phyloP scores from a whole-genome alignment of 2,329 filamentous ascomycete species.

The Claviceps sp. region DNA sequence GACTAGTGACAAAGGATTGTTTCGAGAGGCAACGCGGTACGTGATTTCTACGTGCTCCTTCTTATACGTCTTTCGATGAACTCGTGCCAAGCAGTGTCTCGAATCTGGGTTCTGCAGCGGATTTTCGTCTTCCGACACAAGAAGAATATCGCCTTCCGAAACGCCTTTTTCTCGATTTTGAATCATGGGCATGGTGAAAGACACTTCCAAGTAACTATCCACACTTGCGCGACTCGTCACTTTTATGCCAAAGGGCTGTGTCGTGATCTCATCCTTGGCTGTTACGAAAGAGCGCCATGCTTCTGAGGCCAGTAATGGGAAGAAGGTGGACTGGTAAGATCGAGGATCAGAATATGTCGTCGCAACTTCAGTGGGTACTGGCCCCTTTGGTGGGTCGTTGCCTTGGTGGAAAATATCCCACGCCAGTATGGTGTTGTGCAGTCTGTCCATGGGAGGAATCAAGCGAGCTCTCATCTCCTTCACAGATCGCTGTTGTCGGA shows the following conservation, averaged over 20 bases:
- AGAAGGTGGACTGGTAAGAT: conserved; percentile 80
- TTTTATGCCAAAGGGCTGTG: conserved; percentile 75
- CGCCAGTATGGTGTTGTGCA: conserved; percentile 76
- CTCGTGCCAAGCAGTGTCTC: conserved; percentile 74
- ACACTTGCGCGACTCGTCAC: conserved; percentile 79
- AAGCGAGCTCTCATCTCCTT: conserved; percentile 92
- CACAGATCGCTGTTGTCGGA: conserved; percentile 63
- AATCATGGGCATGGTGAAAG: conserved; percentile 60
- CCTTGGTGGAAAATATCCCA: conserved; percentile 94
- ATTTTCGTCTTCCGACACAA: conserved; percentile 62
- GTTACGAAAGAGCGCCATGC: conserved; percentile 93
- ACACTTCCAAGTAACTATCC: conserved; percentile 86
- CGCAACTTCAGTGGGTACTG: conserved; percentile 61
- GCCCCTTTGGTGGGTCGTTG: conserved; percentile 68
- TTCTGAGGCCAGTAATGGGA: conserved; percentile 80
- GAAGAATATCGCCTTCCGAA: conserved; percentile 75
- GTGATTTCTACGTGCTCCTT: conserved; percentile 72
- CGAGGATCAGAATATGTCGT: conserved; percentile 62
- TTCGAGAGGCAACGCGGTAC: conserved; percentile 63
- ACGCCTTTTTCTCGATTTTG: conserved; percentile 61
- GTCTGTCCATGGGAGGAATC: conserved; percentile 70
- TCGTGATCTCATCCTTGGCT: conserved; percentile 71
- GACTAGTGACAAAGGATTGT: conserved; percentile 45
- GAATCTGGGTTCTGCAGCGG: conserved; percentile 53
- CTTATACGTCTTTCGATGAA: conserved; percentile 69